Percentiles rank a stretch among this genome's conserved stretches.
phyloP scores from a whole-genome alignment of 75 land plant genomes.

The Cunninghamia lanceolata region DNA sequence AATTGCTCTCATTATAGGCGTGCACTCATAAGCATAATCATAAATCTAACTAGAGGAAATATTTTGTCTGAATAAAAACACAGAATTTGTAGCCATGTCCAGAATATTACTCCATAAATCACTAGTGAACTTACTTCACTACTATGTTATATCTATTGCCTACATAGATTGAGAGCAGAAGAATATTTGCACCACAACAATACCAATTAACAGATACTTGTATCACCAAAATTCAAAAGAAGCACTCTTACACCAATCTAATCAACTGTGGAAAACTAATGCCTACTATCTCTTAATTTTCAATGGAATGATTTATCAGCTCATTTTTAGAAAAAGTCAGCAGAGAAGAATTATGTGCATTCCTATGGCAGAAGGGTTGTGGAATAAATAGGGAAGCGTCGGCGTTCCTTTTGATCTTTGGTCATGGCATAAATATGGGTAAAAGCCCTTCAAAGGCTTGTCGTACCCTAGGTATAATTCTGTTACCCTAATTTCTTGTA shows the following conservation, averaged over 20 bases:
- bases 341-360: slow-evolving; percentile 44
- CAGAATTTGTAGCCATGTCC: neutral
- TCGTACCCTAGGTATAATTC: slow-evolving; percentile 66
- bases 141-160: neutral
- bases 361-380: slow-evolving; percentile 40
- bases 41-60: neutral
- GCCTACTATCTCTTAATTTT: no score
- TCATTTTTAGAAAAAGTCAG: slow-evolving; percentile 41
- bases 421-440: slow-evolving; percentile 89
- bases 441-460: slow-evolving; percentile 84
- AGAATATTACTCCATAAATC: neutral
- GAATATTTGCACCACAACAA: neutral
- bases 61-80: neutral
- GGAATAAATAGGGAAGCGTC: neutral
- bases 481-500: neutral
- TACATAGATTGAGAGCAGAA: neutral
- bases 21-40: neutral
- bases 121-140: neutral
- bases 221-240: neutral
- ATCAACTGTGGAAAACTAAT: no score
- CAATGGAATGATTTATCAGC: neutral
- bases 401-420: slow-evolving; percentile 52
- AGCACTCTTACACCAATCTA: no score
- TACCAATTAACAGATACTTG: neutral
- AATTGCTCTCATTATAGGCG: neutral